These are phyloP conservation scores for Chrysoporthe austroafricana DNA, from an alignment of 2,329 filamentous ascomycete species.

Conservation along the genomic window DNA sequence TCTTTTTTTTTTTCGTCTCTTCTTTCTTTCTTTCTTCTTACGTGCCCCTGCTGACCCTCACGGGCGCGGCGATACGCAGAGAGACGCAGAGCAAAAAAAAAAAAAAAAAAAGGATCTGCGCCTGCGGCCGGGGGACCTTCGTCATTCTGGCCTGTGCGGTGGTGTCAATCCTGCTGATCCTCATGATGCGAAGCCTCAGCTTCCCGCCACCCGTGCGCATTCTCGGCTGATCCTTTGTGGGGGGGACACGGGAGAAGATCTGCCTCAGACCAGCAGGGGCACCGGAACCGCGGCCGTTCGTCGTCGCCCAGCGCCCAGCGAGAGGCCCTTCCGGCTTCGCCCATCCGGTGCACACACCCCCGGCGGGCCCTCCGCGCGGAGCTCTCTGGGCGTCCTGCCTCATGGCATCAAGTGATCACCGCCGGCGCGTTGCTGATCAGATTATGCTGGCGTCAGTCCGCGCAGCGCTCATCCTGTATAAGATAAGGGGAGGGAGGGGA, in stretches of 20 bases:
- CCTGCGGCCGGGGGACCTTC: not conserved
- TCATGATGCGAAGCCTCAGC: not conserved
- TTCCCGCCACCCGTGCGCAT: not conserved
- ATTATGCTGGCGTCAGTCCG: conserved; percentile 2
- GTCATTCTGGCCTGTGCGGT: not conserved
- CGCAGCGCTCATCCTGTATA: not conserved
- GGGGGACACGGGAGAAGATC: not conserved
- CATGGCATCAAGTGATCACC: no score
- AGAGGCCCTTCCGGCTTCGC: conserved; percentile 9
- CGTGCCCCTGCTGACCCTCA: not conserved
- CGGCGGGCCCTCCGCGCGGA: not conserved
- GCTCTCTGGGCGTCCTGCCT: not conserved
- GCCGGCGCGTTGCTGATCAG: conserved; percentile 1
- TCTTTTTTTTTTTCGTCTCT: not conserved
- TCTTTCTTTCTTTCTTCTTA: not conserved
- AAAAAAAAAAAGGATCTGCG: not conserved
- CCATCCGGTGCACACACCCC: conserved; percentile 1
- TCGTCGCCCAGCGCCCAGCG: conserved; percentile 5
- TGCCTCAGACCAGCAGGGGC: not conserved
- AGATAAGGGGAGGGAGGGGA: not conserved
- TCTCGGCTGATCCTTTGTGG: not conserved
- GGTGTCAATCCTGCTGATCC: not conserved
- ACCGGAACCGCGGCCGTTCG: conserved; percentile 14
- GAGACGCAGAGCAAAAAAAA: no score
- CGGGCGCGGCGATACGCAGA: conserved; percentile 2